Evolutionary conservation across 2,329 filamentous ascomycete species (phyloP).

Genomic region (Huntiella decipiens): DNA sequence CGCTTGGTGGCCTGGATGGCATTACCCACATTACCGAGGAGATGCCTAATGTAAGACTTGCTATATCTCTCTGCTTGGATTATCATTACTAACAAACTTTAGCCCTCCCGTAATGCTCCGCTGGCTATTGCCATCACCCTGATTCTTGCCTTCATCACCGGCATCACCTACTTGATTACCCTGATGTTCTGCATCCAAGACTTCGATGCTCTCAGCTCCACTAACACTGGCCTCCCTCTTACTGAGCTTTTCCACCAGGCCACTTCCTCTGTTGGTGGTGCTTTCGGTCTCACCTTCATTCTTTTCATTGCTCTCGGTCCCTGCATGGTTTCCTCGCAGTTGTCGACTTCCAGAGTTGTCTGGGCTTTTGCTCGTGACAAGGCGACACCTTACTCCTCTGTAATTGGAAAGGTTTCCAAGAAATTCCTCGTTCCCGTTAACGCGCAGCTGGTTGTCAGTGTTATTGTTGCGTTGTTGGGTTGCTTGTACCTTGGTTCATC

Average conservation of each 20-base stretch:
- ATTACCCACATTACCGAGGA: slow-evolving; percentile 32
- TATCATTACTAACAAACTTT: not conserved
- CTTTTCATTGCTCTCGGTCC: slow-evolving; percentile 25
- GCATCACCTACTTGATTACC: slow-evolving; percentile 28
- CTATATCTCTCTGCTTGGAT: not conserved
- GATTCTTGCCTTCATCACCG: slow-evolving; percentile 29
- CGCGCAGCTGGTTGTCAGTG: slow-evolving; percentile 19
- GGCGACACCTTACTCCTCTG: slow-evolving; percentile 21
- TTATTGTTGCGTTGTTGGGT: slow-evolving; percentile 21
- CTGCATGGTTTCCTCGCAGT: slow-evolving; percentile 21
- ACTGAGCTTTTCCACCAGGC: slow-evolving; percentile 26
- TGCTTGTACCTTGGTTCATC: slow-evolving; percentile 24
- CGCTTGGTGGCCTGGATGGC: slow-evolving; percentile 27
- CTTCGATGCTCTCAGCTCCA: slow-evolving; percentile 23
- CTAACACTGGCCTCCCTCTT: slow-evolving; percentile 24
- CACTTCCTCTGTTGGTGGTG: slow-evolving; percentile 21
- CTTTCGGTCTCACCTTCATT: slow-evolving; percentile 23
- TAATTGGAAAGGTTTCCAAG: slow-evolving; percentile 21
- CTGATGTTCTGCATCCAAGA: slow-evolving; percentile 34
- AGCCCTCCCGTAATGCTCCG: slow-evolving; percentile 21
- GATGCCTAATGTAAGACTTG: slow-evolving; percentile 24
- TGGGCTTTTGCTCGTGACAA: slow-evolving; percentile 28
- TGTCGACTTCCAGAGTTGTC: slow-evolving; percentile 18
- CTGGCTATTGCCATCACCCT: slow-evolving; percentile 25
- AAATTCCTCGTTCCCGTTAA: slow-evolving; percentile 21